These are phyloP conservation scores for Colletotrichum karsti DNA, from an alignment of 2,329 filamentous ascomycete species.

Conservation along the genomic window DNA sequence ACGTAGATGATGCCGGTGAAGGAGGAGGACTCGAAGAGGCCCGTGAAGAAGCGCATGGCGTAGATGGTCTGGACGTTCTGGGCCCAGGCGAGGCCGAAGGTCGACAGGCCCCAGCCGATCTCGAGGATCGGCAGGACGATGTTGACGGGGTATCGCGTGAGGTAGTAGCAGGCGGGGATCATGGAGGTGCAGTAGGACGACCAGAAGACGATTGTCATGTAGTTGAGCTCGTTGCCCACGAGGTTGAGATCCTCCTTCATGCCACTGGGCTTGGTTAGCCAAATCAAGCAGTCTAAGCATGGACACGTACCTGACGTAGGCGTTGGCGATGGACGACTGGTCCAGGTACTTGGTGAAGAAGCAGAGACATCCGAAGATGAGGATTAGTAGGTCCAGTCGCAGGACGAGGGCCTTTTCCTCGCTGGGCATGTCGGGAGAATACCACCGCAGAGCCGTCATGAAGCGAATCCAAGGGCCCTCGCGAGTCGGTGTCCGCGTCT, in stretches of 20 bases:
- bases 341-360: constrained; percentile 51
- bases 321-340: constrained; percentile 45
- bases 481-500: not conserved
- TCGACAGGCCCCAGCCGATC: constrained; percentile 40
- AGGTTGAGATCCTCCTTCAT: constrained; percentile 45
- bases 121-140: constrained; percentile 38
- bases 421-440: constrained; percentile 39
- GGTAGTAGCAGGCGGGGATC: constrained; percentile 48
- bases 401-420: constrained; percentile 44
- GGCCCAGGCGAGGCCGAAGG: constrained; percentile 39
- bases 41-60: constrained; percentile 52
- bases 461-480: constrained; percentile 35
- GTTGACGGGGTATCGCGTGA: constrained; percentile 47
- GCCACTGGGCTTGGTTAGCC: constrained; percentile 36
- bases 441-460: constrained; percentile 41
- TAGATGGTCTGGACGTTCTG: constrained; percentile 45
- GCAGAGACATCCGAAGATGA: constrained; percentile 46
- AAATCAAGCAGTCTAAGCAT: not conserved
- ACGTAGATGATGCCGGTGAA: constrained; percentile 38
- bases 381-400: constrained; percentile 46
- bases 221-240: constrained; percentile 43
- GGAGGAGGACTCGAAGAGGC: constrained; percentile 48
- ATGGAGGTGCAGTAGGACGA: constrained; percentile 49
- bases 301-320: constrained; percentile 41
- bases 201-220: constrained; percentile 41